Conservation (phyloP, 306 rosid species). For the Quercus bicolor region DNA sequence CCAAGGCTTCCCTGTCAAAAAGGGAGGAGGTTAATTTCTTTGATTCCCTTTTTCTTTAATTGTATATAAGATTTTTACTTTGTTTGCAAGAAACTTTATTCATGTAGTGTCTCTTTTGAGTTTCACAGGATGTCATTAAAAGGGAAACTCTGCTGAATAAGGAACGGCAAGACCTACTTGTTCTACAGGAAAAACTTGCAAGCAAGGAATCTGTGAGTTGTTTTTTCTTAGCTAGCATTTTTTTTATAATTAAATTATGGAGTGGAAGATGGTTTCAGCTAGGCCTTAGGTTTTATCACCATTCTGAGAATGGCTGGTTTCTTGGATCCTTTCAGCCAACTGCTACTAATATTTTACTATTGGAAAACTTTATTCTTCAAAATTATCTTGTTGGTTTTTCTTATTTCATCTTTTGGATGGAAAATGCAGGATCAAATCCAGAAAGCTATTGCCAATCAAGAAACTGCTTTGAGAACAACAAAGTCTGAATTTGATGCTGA, state of each 20-base stretch:
- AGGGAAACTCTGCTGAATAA: slow-evolving; percentile 50
- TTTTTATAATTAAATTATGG: background rate
- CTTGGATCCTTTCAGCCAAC: background rate
- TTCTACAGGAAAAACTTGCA: slow-evolving; percentile 59
- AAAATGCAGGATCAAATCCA: slow-evolving; percentile 63
- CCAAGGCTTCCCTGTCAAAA: slow-evolving; percentile 44
- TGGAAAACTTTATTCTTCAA: background rate
- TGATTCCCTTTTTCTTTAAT: slow-evolving; percentile 17
- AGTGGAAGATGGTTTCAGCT: background rate
- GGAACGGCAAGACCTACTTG: slow-evolving; percentile 69
- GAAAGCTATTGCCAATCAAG: slow-evolving; percentile 59
- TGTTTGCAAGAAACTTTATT: slow-evolving; percentile 17
- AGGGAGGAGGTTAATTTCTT: slow-evolving; percentile 65
- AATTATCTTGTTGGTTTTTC: background rate
- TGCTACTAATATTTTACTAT: background rate
- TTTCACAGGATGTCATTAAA: slow-evolving; percentile 52
- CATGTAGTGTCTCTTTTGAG: slow-evolving; percentile 18
- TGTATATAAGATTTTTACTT: slow-evolving; percentile 9
- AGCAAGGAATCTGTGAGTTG: slow-evolving; percentile 68
- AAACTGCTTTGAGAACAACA: slow-evolving; percentile 51
- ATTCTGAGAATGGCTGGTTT: slow-evolving; percentile 6
- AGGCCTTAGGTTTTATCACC: background rate
- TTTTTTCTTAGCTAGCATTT: background rate
- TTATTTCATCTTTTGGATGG: slow-evolving; percentile 14
- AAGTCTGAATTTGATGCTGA: slow-evolving; percentile 68